Evolutionary conservation across 345 rosid genomes (phyloP).

Genomic region (Sisymbrium irio): DNA sequence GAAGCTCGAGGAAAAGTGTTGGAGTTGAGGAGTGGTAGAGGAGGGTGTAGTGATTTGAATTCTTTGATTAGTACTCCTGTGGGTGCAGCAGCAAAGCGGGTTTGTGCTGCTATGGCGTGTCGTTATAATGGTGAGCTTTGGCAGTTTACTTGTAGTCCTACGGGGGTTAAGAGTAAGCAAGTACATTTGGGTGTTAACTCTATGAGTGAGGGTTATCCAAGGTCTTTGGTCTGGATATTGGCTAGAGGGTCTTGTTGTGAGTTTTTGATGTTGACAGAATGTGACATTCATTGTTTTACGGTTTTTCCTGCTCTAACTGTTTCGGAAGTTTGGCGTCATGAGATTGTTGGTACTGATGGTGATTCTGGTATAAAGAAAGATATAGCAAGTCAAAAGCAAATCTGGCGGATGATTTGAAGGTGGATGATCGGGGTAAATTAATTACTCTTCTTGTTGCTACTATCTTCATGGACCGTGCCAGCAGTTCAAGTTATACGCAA

Average conservation of each 20-base stretch:
- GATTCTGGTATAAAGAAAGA: conserved; percentile 83
- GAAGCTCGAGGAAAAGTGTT: conserved; percentile 32
- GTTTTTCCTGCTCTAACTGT: conserved; percentile 46
- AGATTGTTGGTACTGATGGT: conserved; percentile 76
- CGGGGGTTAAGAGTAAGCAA: conserved; percentile 41
- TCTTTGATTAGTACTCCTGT: conserved; percentile 66
- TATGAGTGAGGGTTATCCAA: conserved; percentile 63
- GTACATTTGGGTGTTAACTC: conserved; percentile 40
- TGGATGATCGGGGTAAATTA: conserved; percentile 73
- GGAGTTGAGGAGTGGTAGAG: conserved; percentile 38
- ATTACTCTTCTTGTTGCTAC: conserved; percentile 86
- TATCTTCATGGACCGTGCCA: conserved; percentile 83
- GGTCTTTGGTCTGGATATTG: conserved; percentile 72
- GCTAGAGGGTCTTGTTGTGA: conserved; percentile 41
- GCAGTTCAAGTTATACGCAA: conserved; percentile 88
- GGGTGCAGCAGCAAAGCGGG: conserved; percentile 36
- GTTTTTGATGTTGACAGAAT: conserved; percentile 71
- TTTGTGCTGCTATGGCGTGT: conserved; percentile 67
- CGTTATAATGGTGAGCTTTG: conserved; percentile 72
- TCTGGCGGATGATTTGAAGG: conserved; percentile 86
- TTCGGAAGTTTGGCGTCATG: conserved; percentile 71
- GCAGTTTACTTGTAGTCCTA: conserved; percentile 64
- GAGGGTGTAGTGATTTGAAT: conserved; percentile 44
- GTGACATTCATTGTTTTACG: conserved; percentile 67
- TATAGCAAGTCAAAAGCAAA: conserved; percentile 87